A percentile compares a stretch with the other conserved stretches of the same genome.
These are phyloP conservation scores for Calonectria montana DNA, from an alignment of 2,329 filamentous ascomycete genomes.

Conservation along the genomic window DNA sequence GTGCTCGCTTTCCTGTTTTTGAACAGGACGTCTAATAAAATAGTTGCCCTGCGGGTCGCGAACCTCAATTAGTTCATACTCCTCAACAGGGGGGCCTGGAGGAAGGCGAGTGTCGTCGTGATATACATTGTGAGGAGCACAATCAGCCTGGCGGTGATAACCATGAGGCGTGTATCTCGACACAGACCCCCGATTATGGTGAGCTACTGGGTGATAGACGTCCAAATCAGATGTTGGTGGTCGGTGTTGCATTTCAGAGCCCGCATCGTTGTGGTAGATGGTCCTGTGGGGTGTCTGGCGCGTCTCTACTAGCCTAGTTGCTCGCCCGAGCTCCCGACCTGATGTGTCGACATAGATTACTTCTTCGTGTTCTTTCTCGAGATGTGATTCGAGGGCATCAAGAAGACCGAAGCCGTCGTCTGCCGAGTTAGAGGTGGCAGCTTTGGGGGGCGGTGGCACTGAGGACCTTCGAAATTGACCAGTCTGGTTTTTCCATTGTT, in stretches of 20 bases:
- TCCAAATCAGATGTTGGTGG: slow-evolving; percentile 24
- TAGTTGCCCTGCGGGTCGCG: slow-evolving; percentile 59
- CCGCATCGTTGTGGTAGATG: slow-evolving; percentile 12
- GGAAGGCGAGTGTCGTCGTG: slow-evolving; percentile 25
- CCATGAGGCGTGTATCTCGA: slow-evolving; percentile 21
- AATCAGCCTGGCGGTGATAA: slow-evolving; percentile 21
- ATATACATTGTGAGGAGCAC: slow-evolving; percentile 13
- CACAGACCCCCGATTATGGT: slow-evolving; percentile 22
- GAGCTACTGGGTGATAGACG: slow-evolving; percentile 14
- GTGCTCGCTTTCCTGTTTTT: slow-evolving; percentile 40
- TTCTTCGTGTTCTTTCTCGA: slow-evolving; percentile 31
- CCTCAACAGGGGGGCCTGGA: slow-evolving; percentile 36
- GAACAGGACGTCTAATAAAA: slow-evolving; percentile 56
- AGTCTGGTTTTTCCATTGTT: neutral
- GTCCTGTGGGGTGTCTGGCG: slow-evolving; percentile 24
- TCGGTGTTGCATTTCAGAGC: slow-evolving; percentile 4
- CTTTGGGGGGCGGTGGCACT: neutral
- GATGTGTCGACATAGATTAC: slow-evolving; percentile 41
- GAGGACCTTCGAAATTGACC: neutral
- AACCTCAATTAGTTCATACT: slow-evolving; percentile 60
- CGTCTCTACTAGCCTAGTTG: slow-evolving; percentile 31
- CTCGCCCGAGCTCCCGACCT: slow-evolving; percentile 38
- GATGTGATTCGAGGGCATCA: slow-evolving; percentile 13
- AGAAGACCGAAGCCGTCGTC: slow-evolving; percentile 5
- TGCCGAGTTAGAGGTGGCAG: neutral